Base-by-base conservation (phyloP, 805 yeast species). In the Ogataea trehalophila region DNA sequence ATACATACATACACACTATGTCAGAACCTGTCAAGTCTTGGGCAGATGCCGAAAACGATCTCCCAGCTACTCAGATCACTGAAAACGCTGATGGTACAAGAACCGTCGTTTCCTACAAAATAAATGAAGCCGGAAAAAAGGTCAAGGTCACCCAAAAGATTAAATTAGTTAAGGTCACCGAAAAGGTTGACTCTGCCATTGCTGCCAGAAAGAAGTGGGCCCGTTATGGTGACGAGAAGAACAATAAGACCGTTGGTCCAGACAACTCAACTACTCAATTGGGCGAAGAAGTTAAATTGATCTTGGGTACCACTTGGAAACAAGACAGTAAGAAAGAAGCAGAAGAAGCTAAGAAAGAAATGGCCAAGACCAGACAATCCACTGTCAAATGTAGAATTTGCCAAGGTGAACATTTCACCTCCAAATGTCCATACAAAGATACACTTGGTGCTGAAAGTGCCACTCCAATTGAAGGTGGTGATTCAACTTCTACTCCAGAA, bases 371-470 rank as follows among this genome's bases (percentile, higher is more conserved):
- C 61, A 83, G 77, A 63, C 86, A 81, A 66, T 77, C 63, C 39
- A 71, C 73, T 47, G 72, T 72, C 46, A 70, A 67, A 55, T 94
- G 99, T 80, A 87, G 97, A 79, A 73, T 78, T 46, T 94, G 99
- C 85, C 87, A 86, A 51, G 97, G 96, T 64, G 85, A 81, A 57
- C 99, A 94, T 76, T 87, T 83, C 79, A 87, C 97, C 38, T 73
- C 89, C 67, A 84, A 85, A 73, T 94, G 99, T 86, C 99, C 99
- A 54, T 89, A 81, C 79, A 91, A 87, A 73, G 95, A 85, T 60
- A 86, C 94, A 36, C 74, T 92, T 66, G 87, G 84, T 34, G 73
- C 76, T 26, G 75, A 55, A 45, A 26, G 9, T 26, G 54, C 63
- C 5, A 52, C 55, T 16, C 48, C 51, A 13, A 42, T 51, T 13